Evolutionary conservation across 2,329 filamentous ascomycete species (phyloP).

Genomic region (Hyphodiscus sp.): DNA sequence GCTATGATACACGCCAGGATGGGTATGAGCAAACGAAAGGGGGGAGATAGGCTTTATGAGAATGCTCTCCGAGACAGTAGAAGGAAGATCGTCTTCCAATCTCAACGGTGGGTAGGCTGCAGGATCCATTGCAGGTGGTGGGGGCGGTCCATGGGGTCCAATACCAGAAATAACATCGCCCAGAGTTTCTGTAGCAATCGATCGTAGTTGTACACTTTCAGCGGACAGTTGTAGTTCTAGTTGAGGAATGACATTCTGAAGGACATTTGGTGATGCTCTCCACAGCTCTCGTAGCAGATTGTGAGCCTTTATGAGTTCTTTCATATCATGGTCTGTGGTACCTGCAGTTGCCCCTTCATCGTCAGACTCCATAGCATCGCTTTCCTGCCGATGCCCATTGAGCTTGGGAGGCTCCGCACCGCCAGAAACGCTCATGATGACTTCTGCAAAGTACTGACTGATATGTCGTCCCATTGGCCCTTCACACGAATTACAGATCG

Average conservation of each 20-base stretch:
- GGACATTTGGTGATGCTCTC: slow-evolving; percentile 80
- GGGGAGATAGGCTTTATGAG: slow-evolving; percentile 79
- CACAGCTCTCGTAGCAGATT: slow-evolving; percentile 84
- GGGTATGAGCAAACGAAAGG: slow-evolving; percentile 81
- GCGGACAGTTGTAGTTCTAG: slow-evolving; percentile 87
- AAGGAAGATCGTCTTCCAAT: slow-evolving; percentile 49
- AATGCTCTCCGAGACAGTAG: slow-evolving; percentile 48
- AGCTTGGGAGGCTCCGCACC: slow-evolving; percentile 38
- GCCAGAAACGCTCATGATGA: slow-evolving; percentile 79
- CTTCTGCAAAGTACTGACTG: slow-evolving; percentile 93
- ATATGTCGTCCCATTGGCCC: slow-evolving; percentile 95
- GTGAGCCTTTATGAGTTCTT: slow-evolving; percentile 85
- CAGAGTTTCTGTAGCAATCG: slow-evolving; percentile 86
- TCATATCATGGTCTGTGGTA: slow-evolving; percentile 75
- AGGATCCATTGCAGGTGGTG: slow-evolving; percentile 66
- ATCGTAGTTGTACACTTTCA: slow-evolving; percentile 79
- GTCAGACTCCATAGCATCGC: slow-evolving; percentile 55
- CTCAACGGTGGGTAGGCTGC: slow-evolving; percentile 76
- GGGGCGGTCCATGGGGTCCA: slow-evolving; percentile 80
- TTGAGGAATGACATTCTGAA: slow-evolving; percentile 90
- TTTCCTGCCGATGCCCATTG: slow-evolving; percentile 44
- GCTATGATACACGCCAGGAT: slow-evolving; percentile 70
- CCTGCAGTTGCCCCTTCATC: slow-evolving; percentile 54
- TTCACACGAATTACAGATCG: slow-evolving; percentile 79
- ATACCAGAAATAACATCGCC: slow-evolving; percentile 94